These are phyloP conservation scores for Acanthamoeba lenticulata DNA, from an alignment of 208 protist genomes.

Conservation along the genomic window DNA sequence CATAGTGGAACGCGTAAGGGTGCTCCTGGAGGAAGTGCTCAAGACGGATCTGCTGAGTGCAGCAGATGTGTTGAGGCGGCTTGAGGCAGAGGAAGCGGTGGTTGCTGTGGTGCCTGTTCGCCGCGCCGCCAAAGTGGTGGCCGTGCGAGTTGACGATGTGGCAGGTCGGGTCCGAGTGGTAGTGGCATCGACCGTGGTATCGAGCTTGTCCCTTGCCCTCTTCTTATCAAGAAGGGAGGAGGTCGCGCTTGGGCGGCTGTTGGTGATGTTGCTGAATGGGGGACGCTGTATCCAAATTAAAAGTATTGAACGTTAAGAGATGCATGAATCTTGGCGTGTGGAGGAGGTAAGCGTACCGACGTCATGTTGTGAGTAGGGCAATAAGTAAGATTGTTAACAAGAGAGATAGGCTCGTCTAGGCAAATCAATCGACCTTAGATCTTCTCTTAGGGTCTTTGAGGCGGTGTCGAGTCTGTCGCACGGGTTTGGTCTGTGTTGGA, in stretches of 20 bases:
- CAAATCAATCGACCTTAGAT: not conserved
- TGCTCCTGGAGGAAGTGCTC: not conserved
- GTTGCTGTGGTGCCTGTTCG: not conserved
- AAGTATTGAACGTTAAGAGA: not conserved
- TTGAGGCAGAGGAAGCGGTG: not conserved
- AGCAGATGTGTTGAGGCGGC: slow-evolving; percentile 7
- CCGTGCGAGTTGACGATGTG: not conserved
- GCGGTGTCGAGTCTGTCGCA: not conserved
- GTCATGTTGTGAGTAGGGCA: not conserved
- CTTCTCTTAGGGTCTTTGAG: not conserved
- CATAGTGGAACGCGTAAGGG: not conserved
- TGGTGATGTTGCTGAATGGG: not conserved
- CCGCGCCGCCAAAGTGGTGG: not conserved
- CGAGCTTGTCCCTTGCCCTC: not conserved
- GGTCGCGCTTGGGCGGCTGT: not conserved
- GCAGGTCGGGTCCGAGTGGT: not conserved
- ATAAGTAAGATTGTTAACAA: not conserved
- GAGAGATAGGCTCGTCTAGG: too few species aligned
- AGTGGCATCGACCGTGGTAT: not conserved
- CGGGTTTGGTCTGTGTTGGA: not conserved
- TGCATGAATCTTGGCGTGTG: too few species aligned
- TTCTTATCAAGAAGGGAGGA: not conserved
- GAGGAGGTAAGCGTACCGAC: not conserved
- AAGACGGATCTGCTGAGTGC: not conserved
- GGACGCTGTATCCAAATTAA: not conserved